Base-by-base conservation (phyloP, 768 basidiomycete genomes). In the Pholiota microspora region DNA sequence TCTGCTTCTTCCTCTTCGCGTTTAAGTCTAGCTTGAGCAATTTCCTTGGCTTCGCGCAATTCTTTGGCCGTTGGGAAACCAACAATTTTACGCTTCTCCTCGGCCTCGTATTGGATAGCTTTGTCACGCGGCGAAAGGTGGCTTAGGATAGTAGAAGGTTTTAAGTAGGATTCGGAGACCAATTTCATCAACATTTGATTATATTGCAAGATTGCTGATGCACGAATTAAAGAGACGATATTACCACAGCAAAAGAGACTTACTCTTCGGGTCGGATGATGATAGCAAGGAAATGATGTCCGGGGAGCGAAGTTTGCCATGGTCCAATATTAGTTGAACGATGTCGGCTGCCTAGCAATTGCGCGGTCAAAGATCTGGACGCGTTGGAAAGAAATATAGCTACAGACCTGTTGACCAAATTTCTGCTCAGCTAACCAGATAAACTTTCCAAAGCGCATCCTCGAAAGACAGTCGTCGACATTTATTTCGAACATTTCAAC, bases 61-160 rank as follows among this genome's bases (percentile, higher is more conserved):
- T 93, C 85, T 66, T 86, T 93, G 3, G 91, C 83, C 4, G 89
- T 88, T 0, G 91, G 89, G 61, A 93, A 88, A 0, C 89, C 88
- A 1, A 73, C 58, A 1, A 91, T 84, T 69, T 86, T 89, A 4
- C 74, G 75, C 66, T 83, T 89, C 68, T 90, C 89, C 62, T 94
- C 90, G 0, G 74, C 75, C 65, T 92, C 91, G 64, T 92, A 93
- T 57, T 84, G 78, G 45, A 94, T 90, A 18, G 81, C 80, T 60
- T 88, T 88, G 66, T 94, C 92, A 27, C 82, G 77, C 7, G 90
- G 90, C 21, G 92, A 94, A 35, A 85, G 67, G 60, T 94, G 92
- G 0, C 88, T 89, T 16, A 89, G 75, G 29, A 83, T 64, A 1
- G 90, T 92, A 15, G 92, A 88, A 18, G 92, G 85, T 62, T 88